Evolutionary conservation across 495 filamentous ascomycete genomes (phyloP).

Genomic region (Barbatosphaeria neglecta): DNA sequence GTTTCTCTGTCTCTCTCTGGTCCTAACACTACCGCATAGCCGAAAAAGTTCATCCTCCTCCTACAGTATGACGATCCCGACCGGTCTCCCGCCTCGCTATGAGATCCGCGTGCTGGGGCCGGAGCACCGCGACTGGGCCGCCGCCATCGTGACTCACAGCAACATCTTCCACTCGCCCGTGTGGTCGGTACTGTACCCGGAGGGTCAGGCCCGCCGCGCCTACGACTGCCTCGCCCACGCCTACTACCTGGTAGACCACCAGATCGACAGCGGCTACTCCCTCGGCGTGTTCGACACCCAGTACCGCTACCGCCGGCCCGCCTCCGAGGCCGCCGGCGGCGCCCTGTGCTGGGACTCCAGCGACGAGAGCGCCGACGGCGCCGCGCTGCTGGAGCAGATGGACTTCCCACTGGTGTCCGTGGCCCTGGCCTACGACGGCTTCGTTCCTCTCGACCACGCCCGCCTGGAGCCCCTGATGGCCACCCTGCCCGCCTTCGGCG

Average conservation of each 20-base stretch:
- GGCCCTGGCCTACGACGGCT: constrained; percentile 24
- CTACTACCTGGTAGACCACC: constrained; percentile 11
- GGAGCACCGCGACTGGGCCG: neutral
- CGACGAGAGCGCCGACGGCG: constrained; percentile 1
- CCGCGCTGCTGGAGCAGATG: constrained; percentile 20
- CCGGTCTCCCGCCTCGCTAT: neutral
- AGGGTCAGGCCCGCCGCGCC: neutral
- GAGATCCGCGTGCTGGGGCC: neutral
- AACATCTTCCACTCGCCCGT: neutral
- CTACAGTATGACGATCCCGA: neutral
- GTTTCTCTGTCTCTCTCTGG: too few species aligned
- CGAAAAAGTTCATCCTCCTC: too few species aligned
- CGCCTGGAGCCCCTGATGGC: constrained; percentile 15
- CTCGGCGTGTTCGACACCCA: constrained; percentile 35
- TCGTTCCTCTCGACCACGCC: constrained; percentile 16
- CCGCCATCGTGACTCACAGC: neutral
- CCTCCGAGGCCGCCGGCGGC: constrained; percentile 24
- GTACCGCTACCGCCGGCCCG: constrained; percentile 29
- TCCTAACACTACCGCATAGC: too few species aligned
- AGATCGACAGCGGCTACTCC: constrained; percentile 26
- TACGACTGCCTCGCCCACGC: neutral
- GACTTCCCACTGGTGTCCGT: constrained; percentile 33
- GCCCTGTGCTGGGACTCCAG: constrained; percentile 28
- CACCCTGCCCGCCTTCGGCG: constrained; percentile 18
- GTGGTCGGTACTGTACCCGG: neutral